Evolutionary conservation across 2,329 filamentous ascomycete species (phyloP).

Genomic region (Stemphylium lycopersici): DNA sequence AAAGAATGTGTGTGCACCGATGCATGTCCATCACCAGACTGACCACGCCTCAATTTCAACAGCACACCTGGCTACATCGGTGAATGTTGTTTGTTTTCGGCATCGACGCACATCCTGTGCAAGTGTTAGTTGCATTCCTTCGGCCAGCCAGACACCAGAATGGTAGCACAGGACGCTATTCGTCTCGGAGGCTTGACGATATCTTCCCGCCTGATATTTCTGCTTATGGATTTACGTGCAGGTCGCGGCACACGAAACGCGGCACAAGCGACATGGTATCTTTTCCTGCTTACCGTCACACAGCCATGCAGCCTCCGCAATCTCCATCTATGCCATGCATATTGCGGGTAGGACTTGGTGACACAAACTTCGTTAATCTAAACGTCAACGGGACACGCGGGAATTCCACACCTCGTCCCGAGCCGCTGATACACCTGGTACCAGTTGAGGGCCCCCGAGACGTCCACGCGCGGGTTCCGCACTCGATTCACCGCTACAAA

Average conservation of each 20-base stretch:
- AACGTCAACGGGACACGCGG: slow-evolving; percentile 29
- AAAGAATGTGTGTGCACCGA: slow-evolving; percentile 23
- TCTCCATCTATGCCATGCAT: slow-evolving; percentile 34
- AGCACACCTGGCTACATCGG: slow-evolving; percentile 19
- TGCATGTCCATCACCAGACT: slow-evolving; percentile 17
- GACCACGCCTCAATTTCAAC: slow-evolving; percentile 11
- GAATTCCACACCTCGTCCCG: slow-evolving; percentile 43
- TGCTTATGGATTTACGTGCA: slow-evolving; percentile 31
- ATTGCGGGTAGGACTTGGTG: slow-evolving; percentile 25
- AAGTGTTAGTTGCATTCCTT: slow-evolving; percentile 16
- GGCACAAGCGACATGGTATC: slow-evolving; percentile 13
- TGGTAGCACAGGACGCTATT: slow-evolving; percentile 24
- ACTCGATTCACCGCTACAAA: slow-evolving; percentile 15
- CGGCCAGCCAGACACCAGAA: slow-evolving; percentile 14
- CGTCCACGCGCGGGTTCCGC: slow-evolving; percentile 20
- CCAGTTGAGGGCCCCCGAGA: slow-evolving; percentile 24
- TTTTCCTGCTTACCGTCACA: slow-evolving; percentile 21
- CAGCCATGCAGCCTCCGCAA: slow-evolving; percentile 24
- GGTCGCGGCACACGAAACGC: slow-evolving; percentile 26
- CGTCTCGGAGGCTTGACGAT: slow-evolving; percentile 24
- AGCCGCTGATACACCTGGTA: slow-evolving; percentile 41
- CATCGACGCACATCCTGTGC: slow-evolving; percentile 1
- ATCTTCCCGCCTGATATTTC: slow-evolving; percentile 28
- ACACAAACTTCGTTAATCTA: slow-evolving; percentile 46
- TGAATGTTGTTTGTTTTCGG: slow-evolving; percentile 17